Evolutionary conservation across 805 yeast genomes (phyloP).

Genomic region (Priceomyces haplophilus): DNA sequence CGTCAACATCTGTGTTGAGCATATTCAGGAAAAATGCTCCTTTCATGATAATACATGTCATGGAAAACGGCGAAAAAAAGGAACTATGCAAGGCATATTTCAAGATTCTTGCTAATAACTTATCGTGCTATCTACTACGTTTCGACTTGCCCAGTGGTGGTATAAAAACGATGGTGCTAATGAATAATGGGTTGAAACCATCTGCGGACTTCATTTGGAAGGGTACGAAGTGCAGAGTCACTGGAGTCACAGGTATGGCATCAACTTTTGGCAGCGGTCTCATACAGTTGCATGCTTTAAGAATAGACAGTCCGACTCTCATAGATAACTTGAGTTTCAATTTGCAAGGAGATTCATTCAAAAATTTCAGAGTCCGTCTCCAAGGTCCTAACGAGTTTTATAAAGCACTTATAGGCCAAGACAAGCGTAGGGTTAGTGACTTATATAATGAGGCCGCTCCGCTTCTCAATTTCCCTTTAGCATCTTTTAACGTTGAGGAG

Average conservation of each 20-base stretch:
- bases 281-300: slow-evolving; percentile 22
- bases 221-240: slow-evolving; percentile 26
- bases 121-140: slow-evolving; percentile 27
- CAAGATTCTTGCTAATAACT: slow-evolving; percentile 24
- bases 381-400: slow-evolving; percentile 15
- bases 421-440: slow-evolving; percentile 17
- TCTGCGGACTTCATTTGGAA: slow-evolving; percentile 26
- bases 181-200: slow-evolving; percentile 29
- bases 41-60: slow-evolving; percentile 19
- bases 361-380: slow-evolving; percentile 11
- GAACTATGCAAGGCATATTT: slow-evolving; percentile 30
- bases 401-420: slow-evolving; percentile 19
- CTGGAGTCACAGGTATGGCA: slow-evolving; percentile 32
- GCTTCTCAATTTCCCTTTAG: slow-evolving; percentile 26
- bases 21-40: slow-evolving; percentile 30
- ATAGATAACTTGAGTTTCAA: slow-evolving; percentile 19
- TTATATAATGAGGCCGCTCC: slow-evolving; percentile 16
- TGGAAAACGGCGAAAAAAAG: slow-evolving; percentile 12
- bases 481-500: slow-evolving; percentile 27
- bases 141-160: slow-evolving; percentile 11
- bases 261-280: slow-evolving; percentile 34
- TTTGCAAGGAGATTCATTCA: background rate
- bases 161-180: slow-evolving; percentile 15
- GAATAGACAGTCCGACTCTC: slow-evolving; percentile 15
- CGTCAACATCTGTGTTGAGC: slow-evolving; percentile 20